Percentiles rank a stretch among this genome's conserved stretches.
phyloP scores from a whole-genome alignment of 2,329 filamentous ascomycete species.

The Clonostachys rosea region DNA sequence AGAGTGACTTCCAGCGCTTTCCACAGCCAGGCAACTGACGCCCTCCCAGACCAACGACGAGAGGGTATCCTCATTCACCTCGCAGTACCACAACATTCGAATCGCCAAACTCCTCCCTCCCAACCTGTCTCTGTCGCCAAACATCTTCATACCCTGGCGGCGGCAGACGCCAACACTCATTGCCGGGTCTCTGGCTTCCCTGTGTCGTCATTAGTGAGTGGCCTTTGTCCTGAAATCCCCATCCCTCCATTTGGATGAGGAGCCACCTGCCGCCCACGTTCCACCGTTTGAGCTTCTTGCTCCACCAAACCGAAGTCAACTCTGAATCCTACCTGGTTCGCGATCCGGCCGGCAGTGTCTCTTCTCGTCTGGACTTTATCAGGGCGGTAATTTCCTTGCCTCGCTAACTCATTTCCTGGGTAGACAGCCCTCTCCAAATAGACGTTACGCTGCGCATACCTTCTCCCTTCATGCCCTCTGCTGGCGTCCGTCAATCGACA shows the following conservation, averaged over 20 bases:
- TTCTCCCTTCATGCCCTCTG: conserved; percentile 25
- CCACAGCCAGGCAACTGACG: neutral
- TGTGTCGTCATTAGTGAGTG: conserved; percentile 2
- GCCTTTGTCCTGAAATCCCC: neutral
- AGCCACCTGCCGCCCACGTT: neutral
- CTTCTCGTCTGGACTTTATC: too few relatives aligned
- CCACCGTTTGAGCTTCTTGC: too few relatives aligned
- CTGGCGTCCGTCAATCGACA: conserved; percentile 21
- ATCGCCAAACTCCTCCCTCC: neutral
- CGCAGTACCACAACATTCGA: neutral
- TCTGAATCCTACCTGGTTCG: too few relatives aligned
- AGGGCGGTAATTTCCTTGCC: too few relatives aligned
- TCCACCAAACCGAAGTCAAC: too few relatives aligned
- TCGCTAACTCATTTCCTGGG: too few relatives aligned
- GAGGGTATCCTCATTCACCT: conserved; percentile 1
- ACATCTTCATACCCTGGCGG: neutral
- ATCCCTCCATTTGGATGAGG: conserved; percentile 1
- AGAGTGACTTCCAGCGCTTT: conserved; percentile 4
- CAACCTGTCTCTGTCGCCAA: neutral
- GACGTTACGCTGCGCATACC: conserved; percentile 1
- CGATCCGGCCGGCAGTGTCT: too few relatives aligned
- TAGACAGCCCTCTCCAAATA: too few relatives aligned
- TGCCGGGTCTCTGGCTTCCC: neutral
- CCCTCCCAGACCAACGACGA: conserved; percentile 1
- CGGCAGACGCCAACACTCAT: neutral